Conservation (phyloP, 495 filamentous ascomycete species). For the Usnea hakonensis region DNA sequence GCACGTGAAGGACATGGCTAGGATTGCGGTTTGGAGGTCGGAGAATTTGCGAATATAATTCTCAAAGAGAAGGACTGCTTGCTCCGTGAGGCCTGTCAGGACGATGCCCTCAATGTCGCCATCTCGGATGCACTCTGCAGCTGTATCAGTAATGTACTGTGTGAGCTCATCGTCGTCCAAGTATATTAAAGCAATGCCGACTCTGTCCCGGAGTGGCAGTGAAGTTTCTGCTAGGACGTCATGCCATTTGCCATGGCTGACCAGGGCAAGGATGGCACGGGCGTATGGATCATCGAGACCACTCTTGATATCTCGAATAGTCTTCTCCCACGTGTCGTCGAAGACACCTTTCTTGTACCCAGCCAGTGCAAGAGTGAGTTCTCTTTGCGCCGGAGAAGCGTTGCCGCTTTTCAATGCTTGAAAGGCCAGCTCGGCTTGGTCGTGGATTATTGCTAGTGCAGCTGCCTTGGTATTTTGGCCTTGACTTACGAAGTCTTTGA, state of each 20-base stretch:
- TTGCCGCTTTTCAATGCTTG: slow-evolving; percentile 38
- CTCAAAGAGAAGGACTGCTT: slow-evolving; percentile 73
- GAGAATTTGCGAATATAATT: slow-evolving; percentile 79
- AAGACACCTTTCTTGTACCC: slow-evolving; percentile 46
- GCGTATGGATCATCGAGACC: slow-evolving; percentile 76
- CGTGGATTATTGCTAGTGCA: slow-evolving; percentile 66
- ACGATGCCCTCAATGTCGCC: slow-evolving; percentile 87
- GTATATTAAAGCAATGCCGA: slow-evolving; percentile 79
- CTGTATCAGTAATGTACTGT: slow-evolving; percentile 57
- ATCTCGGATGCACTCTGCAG: slow-evolving; percentile 53
- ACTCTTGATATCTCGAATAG: slow-evolving; percentile 53
- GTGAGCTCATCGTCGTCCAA: slow-evolving; percentile 71
- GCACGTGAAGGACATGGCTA: slow-evolving; percentile 71
- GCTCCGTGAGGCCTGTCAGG: slow-evolving; percentile 74
- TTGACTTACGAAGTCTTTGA: slow-evolving; percentile 50
- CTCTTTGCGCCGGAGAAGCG: slow-evolving; percentile 40
- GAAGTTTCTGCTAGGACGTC: slow-evolving; percentile 73
- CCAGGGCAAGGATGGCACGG: slow-evolving; percentile 80
- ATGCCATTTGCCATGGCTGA: slow-evolving; percentile 81
- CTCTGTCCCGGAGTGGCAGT: slow-evolving; percentile 74
- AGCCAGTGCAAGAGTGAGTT: slow-evolving; percentile 49
- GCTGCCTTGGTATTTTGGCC: slow-evolving; percentile 75
- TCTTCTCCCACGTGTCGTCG: slow-evolving; percentile 45
- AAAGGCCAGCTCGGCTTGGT: slow-evolving; percentile 51
- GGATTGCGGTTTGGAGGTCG: slow-evolving; percentile 82